phyloP scores from a whole-genome alignment of 371 early-diverging fungal species.

The Mucor circinelloides region DNA sequence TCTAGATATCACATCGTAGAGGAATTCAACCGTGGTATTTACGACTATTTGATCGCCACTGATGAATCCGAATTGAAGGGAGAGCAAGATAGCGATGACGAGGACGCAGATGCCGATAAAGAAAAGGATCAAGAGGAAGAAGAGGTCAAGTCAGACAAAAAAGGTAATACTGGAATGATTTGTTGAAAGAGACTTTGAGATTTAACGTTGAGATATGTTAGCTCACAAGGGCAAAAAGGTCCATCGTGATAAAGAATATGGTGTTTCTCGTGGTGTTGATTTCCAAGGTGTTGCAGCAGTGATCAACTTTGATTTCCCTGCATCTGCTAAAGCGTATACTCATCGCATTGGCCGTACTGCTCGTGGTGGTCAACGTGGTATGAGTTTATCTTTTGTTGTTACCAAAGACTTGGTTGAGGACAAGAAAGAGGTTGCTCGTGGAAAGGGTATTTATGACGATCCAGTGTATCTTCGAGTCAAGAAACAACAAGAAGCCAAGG shows the following conservation, averaged over 20 bases:
- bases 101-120: constrained; percentile 38
- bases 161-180: constrained; percentile 16
- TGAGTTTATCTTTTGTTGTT: constrained; percentile 86
- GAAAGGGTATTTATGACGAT: constrained; percentile 61
- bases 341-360: constrained; percentile 98
- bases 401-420: constrained; percentile 43
- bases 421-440: constrained; percentile 36
- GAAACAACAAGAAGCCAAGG: constrained; percentile 66
- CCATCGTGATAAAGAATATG: constrained; percentile 82
- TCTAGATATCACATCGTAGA: constrained; percentile 93
- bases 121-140: constrained; percentile 33
- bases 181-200: not conserved
- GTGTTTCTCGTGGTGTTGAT: constrained; percentile 97
- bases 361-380: constrained; percentile 89
- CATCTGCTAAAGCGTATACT: constrained; percentile 86
- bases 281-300: constrained; percentile 93
- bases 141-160: constrained; percentile 19
- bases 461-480: constrained; percentile 72
- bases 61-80: constrained; percentile 82
- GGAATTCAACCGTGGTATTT: constrained; percentile 97
- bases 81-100: constrained; percentile 71
- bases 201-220: constrained; percentile 11
- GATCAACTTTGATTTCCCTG: constrained; percentile 98
- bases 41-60: constrained; percentile 94
- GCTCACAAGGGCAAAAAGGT: constrained; percentile 53